phyloP scores from a whole-genome alignment of 2,329 filamentous ascomycete genomes.

The Nigrospora sphaerica region DNA sequence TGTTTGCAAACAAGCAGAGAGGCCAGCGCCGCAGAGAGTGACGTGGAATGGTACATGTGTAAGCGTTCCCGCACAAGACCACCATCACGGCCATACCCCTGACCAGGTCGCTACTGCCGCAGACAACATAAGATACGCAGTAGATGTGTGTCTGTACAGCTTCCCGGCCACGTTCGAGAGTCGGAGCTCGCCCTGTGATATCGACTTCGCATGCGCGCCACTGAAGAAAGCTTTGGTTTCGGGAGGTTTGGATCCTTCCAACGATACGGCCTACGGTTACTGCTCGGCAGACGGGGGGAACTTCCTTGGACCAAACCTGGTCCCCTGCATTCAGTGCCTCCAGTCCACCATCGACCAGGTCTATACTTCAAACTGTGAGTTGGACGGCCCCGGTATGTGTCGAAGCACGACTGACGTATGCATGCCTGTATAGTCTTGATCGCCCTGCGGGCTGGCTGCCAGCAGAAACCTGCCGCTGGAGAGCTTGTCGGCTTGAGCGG shows the following conservation, averaged over 20 bases:
- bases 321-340: slow-evolving; percentile 35
- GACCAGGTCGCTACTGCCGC: background rate
- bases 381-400: background rate
- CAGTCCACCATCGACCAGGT: slow-evolving; percentile 28
- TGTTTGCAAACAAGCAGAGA: slow-evolving; percentile 40
- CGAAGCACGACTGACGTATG: slow-evolving; percentile 3
- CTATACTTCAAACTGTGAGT: slow-evolving; percentile 43
- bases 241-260: slow-evolving; percentile 18
- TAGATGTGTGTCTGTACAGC: slow-evolving; percentile 39
- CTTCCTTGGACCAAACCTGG: slow-evolving; percentile 22
- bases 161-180: slow-evolving; percentile 20
- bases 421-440: slow-evolving; percentile 30
- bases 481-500: slow-evolving; percentile 31
- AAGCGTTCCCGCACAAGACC: slow-evolving; percentile 11
- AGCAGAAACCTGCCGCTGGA: slow-evolving; percentile 33
- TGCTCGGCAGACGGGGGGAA: slow-evolving; percentile 29
- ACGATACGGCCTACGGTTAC: slow-evolving; percentile 27
- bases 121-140: slow-evolving; percentile 44
- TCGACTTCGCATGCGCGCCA: slow-evolving; percentile 31
- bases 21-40: slow-evolving; percentile 29
- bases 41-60: slow-evolving; percentile 41
- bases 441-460: slow-evolving; percentile 39
- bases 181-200: slow-evolving; percentile 35
- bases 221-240: slow-evolving; percentile 29
- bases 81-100: too few species aligned